Conservation (phyloP, 441 rosid species). For the Adansonia gregorii region DNA sequence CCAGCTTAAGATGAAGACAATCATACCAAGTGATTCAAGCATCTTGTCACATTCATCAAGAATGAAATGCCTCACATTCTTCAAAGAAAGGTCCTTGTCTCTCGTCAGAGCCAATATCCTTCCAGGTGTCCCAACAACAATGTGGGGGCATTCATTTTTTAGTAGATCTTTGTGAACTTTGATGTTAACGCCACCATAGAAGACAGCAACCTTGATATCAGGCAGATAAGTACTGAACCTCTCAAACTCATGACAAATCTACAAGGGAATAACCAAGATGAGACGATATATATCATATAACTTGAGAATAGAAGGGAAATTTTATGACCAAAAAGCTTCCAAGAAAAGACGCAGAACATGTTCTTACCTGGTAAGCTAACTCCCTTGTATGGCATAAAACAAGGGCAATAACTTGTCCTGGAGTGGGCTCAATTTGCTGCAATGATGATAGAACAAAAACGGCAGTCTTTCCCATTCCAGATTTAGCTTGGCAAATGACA, state of each 20-base stretch:
- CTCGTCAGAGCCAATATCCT: slow-evolving; percentile 87
- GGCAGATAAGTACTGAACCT: slow-evolving; percentile 93
- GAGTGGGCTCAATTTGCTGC: slow-evolving; percentile 87
- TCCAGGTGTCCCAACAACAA: slow-evolving; percentile 98
- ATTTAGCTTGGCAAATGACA: slow-evolving; percentile 97
- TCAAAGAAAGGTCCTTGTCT: slow-evolving; percentile 91
- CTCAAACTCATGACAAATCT: slow-evolving; percentile 97
- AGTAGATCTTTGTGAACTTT: slow-evolving; percentile 85
- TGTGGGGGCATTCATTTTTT: slow-evolving; percentile 98
- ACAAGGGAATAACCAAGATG: slow-evolving; percentile 23
- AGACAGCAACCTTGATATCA: slow-evolving; percentile 89
- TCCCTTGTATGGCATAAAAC: slow-evolving; percentile 94
- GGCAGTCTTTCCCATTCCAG: slow-evolving; percentile 99
- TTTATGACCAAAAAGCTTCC: neutral
- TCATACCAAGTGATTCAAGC: slow-evolving; percentile 96
- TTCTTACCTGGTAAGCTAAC: slow-evolving; percentile 85
- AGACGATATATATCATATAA: neutral
- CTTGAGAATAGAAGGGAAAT: neutral
- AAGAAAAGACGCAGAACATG: neutral
- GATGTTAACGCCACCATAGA: slow-evolving; percentile 93
- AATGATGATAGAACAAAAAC: slow-evolving; percentile 88
- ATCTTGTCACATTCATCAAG: slow-evolving; percentile 99
- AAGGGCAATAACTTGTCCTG: slow-evolving; percentile 95
- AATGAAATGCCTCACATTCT: slow-evolving; percentile 98
- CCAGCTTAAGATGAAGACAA: neutral